Percentiles rank a stretch among this genome's conserved stretches.
Conservation (phyloP, 2,329 filamentous ascomycete genomes). For the Ascochyta fabae region DNA sequence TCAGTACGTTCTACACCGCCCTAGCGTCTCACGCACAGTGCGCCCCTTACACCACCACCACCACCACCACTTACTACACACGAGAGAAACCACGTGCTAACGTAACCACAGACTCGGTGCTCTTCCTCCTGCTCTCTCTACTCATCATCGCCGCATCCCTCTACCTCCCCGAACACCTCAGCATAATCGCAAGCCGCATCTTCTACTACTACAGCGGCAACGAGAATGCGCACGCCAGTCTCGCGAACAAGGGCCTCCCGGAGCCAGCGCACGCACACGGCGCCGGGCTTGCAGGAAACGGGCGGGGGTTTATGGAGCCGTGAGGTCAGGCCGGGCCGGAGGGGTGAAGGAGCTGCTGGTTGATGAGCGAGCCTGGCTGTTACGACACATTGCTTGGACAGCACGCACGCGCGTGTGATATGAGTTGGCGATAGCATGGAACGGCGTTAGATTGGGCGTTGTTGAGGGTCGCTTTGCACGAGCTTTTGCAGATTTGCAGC, state of each 20-base stretch:
- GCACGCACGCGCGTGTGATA: not conserved
- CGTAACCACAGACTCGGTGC: constrained; percentile 78
- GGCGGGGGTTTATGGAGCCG: constrained; percentile 13
- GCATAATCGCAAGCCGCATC: constrained; percentile 79
- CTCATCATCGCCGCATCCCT: constrained; percentile 85
- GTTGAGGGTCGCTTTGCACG: not conserved
- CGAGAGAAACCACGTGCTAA: not conserved
- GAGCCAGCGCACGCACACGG: constrained; percentile 8
- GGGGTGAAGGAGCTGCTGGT: not conserved
- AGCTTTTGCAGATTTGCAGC: not conserved
- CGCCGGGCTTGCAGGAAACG: constrained; percentile 12
- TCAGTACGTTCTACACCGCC: constrained; percentile 69
- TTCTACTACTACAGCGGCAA: constrained; percentile 97
- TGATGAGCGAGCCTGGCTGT: too few species aligned
- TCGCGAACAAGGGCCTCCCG: constrained; percentile 7
- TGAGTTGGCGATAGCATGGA: constrained; percentile 4
- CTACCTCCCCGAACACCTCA: constrained; percentile 91
- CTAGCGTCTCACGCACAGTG: not conserved
- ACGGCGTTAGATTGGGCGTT: constrained; percentile 13
- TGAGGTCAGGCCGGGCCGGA: not conserved
- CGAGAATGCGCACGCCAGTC: constrained; percentile 45
- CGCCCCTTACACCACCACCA: not conserved
- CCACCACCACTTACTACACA: not conserved
- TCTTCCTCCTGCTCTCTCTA: constrained; percentile 88
- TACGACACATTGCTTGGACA: not conserved